phyloP scores from a whole-genome alignment of 106 monocot species.

The Vanilla planifolia region DNA sequence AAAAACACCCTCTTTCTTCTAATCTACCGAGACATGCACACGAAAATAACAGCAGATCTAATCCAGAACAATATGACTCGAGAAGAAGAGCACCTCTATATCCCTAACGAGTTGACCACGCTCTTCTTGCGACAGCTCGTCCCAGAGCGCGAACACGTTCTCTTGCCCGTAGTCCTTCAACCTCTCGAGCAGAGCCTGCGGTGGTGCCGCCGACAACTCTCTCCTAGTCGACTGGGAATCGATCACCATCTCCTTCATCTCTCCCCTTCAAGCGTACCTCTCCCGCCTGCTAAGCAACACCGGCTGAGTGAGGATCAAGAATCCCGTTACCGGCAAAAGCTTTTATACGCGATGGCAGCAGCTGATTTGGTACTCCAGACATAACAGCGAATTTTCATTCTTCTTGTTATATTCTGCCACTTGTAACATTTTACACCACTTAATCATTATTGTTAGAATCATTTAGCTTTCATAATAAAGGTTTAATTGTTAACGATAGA shows the following conservation, averaged over 20 bases:
- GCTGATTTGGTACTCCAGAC: not conserved
- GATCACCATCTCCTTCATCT: conserved; percentile 40
- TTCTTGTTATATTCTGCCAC: no score
- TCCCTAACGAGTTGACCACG: conserved; percentile 61
- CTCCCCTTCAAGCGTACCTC: not conserved
- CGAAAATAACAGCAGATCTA: not conserved
- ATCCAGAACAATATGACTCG: not conserved
- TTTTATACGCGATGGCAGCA: not conserved
- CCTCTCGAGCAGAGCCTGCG: conserved; percentile 79
- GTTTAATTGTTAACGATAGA: no score
- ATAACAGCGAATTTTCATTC: not conserved
- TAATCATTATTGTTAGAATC: no score
- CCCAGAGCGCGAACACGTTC: conserved; percentile 84
- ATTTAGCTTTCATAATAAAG: no score
- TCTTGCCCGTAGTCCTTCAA: conserved; percentile 98
- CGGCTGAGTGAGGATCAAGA: not conserved
- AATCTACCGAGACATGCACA: not conserved
- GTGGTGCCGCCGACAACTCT: conserved; percentile 26
- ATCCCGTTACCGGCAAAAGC: conserved; percentile 1
- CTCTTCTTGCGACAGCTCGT: conserved; percentile 77
- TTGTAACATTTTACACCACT: no score
- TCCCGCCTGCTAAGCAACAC: not conserved
- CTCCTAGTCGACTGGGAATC: conserved; percentile 37
- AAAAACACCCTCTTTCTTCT: not conserved
- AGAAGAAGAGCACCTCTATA: conserved; percentile 47